A percentile compares a stretch with the other conserved stretches of the same genome.
phyloP scores from a whole-genome alignment of 2,329 filamentous ascomycete genomes.

The Botryosphaeria dothidea region DNA sequence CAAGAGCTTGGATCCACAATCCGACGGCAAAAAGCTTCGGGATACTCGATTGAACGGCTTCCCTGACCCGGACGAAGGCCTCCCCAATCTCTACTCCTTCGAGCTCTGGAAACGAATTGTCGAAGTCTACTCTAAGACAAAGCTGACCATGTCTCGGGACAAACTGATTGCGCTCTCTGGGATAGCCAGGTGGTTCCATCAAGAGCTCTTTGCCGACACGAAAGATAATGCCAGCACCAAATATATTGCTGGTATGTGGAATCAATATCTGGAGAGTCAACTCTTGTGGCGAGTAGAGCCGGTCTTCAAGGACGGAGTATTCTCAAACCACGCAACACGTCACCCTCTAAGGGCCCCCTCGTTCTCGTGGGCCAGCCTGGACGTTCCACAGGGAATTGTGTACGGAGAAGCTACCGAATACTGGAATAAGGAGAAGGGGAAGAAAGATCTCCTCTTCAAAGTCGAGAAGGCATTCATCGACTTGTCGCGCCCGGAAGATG shows the following conservation, averaged over 20 bases:
- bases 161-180: conserved; percentile 26
- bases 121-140: conserved; percentile 22
- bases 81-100: background rate
- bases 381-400: conserved; percentile 21
- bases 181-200: conserved; percentile 17
- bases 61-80: background rate
- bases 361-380: conserved; percentile 26
- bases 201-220: conserved; percentile 19
- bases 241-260: conserved; percentile 25
- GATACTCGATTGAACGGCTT: background rate
- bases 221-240: background rate
- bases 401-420: conserved; percentile 23
- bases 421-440: background rate
- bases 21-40: background rate
- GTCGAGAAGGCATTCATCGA: background rate
- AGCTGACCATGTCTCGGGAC: conserved; percentile 21
- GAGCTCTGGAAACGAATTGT: conserved; percentile 25
- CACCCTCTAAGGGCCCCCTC: conserved; percentile 21
- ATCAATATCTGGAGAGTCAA: conserved; percentile 24
- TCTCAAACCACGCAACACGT: conserved; percentile 2
- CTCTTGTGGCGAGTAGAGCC: conserved; percentile 23
- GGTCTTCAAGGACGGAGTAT: conserved; percentile 1
- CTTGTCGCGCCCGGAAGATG: background rate
- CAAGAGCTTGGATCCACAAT: conserved; percentile 17
- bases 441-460: background rate